Evolutionary conservation across 306 rosid species (phyloP).

Genomic region (Myrica gale): DNA sequence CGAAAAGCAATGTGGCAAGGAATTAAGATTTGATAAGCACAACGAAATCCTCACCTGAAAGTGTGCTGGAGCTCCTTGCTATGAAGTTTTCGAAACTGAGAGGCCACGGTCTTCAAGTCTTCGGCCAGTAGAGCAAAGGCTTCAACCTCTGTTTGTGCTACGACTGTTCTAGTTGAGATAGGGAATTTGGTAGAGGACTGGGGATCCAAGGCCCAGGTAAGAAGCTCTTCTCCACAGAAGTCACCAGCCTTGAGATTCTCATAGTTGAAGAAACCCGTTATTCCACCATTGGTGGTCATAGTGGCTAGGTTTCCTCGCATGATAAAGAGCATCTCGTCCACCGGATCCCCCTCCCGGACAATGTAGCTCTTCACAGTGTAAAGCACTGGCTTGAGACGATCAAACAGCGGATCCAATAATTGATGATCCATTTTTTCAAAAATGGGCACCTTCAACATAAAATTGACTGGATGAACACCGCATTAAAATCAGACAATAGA

Average conservation of each 20-base stretch:
- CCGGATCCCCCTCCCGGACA: slow-evolving; percentile 84
- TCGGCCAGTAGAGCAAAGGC: slow-evolving; percentile 79
- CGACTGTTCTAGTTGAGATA: slow-evolving; percentile 69
- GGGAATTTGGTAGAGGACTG: slow-evolving; percentile 59
- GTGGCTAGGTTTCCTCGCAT: slow-evolving; percentile 66
- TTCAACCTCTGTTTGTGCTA: slow-evolving; percentile 70
- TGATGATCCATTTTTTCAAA: slow-evolving; percentile 65
- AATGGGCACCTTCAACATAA: slow-evolving; percentile 56
- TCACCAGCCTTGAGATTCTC: slow-evolving; percentile 67
- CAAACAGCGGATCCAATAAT: slow-evolving; percentile 73
- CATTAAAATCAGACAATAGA: background rate
- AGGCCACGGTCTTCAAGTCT: slow-evolving; percentile 66
- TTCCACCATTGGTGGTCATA: slow-evolving; percentile 66
- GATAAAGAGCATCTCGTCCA: slow-evolving; percentile 84
- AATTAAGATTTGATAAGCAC: slow-evolving; percentile 4
- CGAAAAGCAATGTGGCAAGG: too few species aligned
- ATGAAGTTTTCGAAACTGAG: slow-evolving; percentile 72
- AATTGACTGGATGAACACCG: slow-evolving; percentile 4
- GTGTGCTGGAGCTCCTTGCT: slow-evolving; percentile 59
- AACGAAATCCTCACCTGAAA: slow-evolving; percentile 58
- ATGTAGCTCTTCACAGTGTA: slow-evolving; percentile 61
- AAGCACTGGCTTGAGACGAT: slow-evolving; percentile 70
- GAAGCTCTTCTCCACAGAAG: slow-evolving; percentile 94
- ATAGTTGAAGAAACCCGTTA: slow-evolving; percentile 64
- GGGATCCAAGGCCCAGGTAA: slow-evolving; percentile 90